Conservation (phyloP, 768 basidiomycete species). For the Hysterangium stoloniferum region DNA sequence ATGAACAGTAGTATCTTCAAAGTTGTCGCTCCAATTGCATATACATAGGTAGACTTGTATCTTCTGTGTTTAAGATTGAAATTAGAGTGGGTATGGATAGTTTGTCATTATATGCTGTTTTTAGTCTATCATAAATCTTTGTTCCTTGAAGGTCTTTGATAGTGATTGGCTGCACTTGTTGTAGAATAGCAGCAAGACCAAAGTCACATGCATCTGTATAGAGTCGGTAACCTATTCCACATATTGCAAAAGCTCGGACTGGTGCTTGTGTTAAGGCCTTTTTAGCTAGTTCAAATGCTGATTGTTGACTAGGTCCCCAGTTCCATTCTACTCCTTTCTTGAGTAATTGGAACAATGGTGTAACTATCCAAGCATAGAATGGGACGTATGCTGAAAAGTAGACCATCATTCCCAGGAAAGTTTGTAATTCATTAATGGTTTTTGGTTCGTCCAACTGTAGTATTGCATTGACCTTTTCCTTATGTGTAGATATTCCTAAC, state of each 20-base stretch:
- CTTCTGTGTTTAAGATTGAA: slow-evolving; percentile 3
- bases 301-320: slow-evolving; percentile 20
- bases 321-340: slow-evolving; percentile 21
- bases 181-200: slow-evolving; percentile 26
- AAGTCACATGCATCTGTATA: slow-evolving; percentile 28
- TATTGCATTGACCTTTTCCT: slow-evolving; percentile 32
- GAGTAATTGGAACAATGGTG: slow-evolving; percentile 28
- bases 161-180: slow-evolving; percentile 20
- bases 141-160: slow-evolving; percentile 19
- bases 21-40: slow-evolving; percentile 20
- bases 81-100: slow-evolving; percentile 9
- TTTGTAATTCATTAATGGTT: no score
- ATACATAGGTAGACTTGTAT: slow-evolving; percentile 24
- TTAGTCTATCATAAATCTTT: slow-evolving; percentile 15
- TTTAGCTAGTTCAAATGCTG: slow-evolving; percentile 25
- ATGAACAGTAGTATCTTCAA: slow-evolving; percentile 10
- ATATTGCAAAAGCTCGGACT: slow-evolving; percentile 24
- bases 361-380: slow-evolving; percentile 26
- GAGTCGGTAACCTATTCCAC: slow-evolving; percentile 25
- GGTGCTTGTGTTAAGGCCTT: slow-evolving; percentile 25
- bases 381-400: no score
- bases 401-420: no score
- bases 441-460: no score
- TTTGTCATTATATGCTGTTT: slow-evolving; percentile 5
- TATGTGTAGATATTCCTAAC: no score